Evolutionary conservation across 768 basidiomycete species (phyloP).

Genomic region (Xerocomus spinulosus): DNA sequence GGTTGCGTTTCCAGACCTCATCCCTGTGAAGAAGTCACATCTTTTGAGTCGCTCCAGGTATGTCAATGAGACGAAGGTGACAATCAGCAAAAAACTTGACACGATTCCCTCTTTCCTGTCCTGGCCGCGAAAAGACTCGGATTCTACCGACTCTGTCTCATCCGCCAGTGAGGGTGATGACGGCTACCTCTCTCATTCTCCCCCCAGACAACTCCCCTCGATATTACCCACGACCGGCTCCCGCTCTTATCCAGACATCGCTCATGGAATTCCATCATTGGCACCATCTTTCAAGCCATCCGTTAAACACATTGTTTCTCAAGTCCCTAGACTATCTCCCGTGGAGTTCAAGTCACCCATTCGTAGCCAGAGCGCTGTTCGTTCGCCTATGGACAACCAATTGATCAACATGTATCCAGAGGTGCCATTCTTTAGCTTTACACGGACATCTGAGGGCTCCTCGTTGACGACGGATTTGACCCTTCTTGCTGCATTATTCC

Average conservation of each 20-base stretch:
- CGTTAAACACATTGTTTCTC: conserved; percentile 35
- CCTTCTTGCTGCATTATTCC: conserved; percentile 66
- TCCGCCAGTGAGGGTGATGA: conserved; percentile 38
- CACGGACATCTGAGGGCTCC: conserved; percentile 70
- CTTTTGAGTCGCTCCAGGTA: conserved; percentile 4
- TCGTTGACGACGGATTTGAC: conserved; percentile 70
- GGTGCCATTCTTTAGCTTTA: conserved; percentile 81
- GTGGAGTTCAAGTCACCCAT: conserved; percentile 12
- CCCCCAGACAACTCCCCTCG: conserved; percentile 35
- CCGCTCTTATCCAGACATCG: conserved; percentile 42
- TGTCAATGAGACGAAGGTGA: conserved; percentile 3
- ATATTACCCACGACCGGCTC: conserved; percentile 34
- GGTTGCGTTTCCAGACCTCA: conserved; percentile 71
- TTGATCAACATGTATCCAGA: conserved; percentile 4
- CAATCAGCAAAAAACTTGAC: conserved; percentile 7
- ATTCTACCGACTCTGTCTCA: conserved; percentile 24
- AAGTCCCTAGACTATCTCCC: conserved; percentile 32
- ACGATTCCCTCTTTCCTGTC: conserved; percentile 19
- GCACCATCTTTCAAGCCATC: conserved; percentile 34
- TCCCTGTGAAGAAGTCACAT: conserved; percentile 32
- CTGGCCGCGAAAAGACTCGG: conserved; percentile 20
- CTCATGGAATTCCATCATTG: conserved; percentile 26
- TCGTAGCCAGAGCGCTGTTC: conserved; percentile 7
- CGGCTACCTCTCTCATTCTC: conserved; percentile 60
- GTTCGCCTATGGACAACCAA: conserved; percentile 15